Evolutionary conservation across 495 filamentous ascomycete genomes (phyloP).

Genomic region (Parachaetomium inaequale): DNA sequence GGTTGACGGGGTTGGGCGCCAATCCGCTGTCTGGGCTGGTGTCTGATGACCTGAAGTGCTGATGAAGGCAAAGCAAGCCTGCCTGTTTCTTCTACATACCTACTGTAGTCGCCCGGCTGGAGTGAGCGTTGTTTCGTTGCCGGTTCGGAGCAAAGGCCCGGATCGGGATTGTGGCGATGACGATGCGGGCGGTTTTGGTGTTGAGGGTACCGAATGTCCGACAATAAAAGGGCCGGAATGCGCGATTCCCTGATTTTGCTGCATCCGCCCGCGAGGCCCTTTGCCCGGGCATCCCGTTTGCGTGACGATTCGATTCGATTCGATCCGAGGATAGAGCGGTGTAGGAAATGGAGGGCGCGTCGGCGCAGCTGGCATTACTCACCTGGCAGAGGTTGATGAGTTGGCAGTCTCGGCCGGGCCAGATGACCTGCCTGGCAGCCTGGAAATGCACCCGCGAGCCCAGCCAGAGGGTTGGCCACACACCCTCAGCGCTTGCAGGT

Average conservation of each 20-base stretch:
- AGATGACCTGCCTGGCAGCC: slow-evolving; percentile 9
- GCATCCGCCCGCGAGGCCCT: neutral
- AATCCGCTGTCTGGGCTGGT: slow-evolving; percentile 5
- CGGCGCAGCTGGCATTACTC: slow-evolving; percentile 10
- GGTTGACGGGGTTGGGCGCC: neutral
- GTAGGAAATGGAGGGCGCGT: neutral
- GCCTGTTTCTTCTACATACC: neutral
- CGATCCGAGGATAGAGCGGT: neutral
- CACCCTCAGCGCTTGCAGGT: slow-evolving; percentile 8
- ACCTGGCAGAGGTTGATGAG: slow-evolving; percentile 17
- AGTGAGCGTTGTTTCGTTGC: neutral
- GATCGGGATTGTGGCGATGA: neutral
- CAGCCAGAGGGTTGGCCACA: slow-evolving; percentile 7
- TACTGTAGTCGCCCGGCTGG: neutral
- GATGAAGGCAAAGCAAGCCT: neutral
- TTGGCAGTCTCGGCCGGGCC: slow-evolving; percentile 14
- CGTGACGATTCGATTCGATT: neutral
- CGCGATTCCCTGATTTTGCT: slow-evolving; percentile 7
- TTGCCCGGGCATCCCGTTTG: neutral
- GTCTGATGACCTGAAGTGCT: slow-evolving; percentile 9
- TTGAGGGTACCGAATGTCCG: no score
- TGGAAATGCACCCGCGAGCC: neutral
- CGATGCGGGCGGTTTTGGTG: slow-evolving; percentile 1
- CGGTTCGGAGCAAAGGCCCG: neutral
- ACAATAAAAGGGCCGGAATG: neutral